A percentile compares a stretch with the other conserved stretches of the same genome.
Conservation (phyloP, 768 basidiomycete species). For the Kwoniella sp. region DNA sequence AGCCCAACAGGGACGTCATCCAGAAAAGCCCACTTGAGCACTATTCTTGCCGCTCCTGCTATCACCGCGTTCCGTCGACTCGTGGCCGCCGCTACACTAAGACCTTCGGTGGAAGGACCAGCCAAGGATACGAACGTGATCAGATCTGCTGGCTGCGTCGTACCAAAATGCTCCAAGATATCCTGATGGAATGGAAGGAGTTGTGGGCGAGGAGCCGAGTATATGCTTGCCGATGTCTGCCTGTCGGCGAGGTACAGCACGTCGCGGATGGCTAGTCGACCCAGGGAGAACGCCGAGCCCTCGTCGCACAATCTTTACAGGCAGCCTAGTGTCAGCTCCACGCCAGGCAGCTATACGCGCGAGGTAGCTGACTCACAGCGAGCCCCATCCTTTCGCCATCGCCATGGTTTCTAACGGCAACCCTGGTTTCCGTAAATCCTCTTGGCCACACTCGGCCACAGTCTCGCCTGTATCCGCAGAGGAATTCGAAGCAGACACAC, state of each 20-base stretch:
- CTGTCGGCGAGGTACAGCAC: slow-evolving; percentile 34
- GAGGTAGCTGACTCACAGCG: slow-evolving; percentile 35
- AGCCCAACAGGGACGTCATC: slow-evolving; percentile 8
- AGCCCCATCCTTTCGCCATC: slow-evolving; percentile 41
- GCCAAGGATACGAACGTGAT: slow-evolving; percentile 33
- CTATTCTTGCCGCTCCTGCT: slow-evolving; percentile 37
- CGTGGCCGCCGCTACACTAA: slow-evolving; percentile 23
- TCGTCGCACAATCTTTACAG: slow-evolving; percentile 44
- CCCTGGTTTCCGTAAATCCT: too few relatives aligned
- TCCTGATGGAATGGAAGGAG: slow-evolving; percentile 28
- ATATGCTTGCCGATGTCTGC: slow-evolving; percentile 14
- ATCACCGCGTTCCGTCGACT: slow-evolving; percentile 40
- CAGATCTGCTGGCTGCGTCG: slow-evolving; percentile 27
- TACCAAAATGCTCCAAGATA: slow-evolving; percentile 36
- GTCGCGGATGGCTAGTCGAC: slow-evolving; percentile 35
- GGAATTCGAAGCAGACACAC: slow-evolving; percentile 16
- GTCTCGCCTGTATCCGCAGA: too few relatives aligned
- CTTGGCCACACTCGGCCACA: too few relatives aligned
- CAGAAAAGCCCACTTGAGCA: slow-evolving; percentile 39
- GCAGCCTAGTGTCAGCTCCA: too few relatives aligned
- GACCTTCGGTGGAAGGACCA: slow-evolving; percentile 1
- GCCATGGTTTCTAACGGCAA: slow-evolving; percentile 32
- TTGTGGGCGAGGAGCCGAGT: slow-evolving; percentile 10
- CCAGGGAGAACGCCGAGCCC: slow-evolving; percentile 44
- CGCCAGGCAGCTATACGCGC: too few relatives aligned